Base-by-base conservation (phyloP, 768 basidiomycete species). In the Collybiopsis luxurians region DNA sequence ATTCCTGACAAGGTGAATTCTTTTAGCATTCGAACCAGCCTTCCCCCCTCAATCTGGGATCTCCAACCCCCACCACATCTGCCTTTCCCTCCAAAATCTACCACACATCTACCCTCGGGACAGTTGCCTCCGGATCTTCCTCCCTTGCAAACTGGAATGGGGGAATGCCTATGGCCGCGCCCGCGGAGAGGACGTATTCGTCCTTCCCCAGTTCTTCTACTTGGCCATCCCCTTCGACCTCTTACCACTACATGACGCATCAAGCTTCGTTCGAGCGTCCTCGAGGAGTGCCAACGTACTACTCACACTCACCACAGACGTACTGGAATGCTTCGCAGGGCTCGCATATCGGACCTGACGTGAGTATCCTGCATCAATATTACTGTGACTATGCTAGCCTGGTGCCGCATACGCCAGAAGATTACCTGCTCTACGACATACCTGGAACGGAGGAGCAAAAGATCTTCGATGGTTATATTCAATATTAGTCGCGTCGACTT, bases 61-160 rank as follows among this genome's bases (percentile, higher is more conserved):
- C 50, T 27, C 50, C 23, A n/a, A 26, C 36, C 10, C 24, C 36
- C 7, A n/a, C 36, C 17, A 4, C 31, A n/a, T 23, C 36, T 31
- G 38, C 31, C 31, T 27, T 27, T 3, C 21, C 31, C n/a, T 12
- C 13, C 12, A 13, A 30, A 10, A 21, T 34, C 23, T 51, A 38
- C 19, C 0, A 26, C 13, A 11, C 27, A 9, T 28, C 52, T 44
- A 39, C 53, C 2, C 27, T 54, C 3, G 53, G 15, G 4, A 13
- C 53, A 12, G 53, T 54, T 17, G 31, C 31, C 13, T 34, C 31
- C 31, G 31, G 31, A 23, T 54, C 53, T 13, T 54, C 53, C 12
- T 43, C 51, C 27, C 40, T 54, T n/a, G 28, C 53, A 19, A 23
- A 34, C 26, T 54, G 53, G 53, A 54, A 54, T 19, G 39, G 40